Evolutionary conservation across 2,329 filamentous ascomycete species (phyloP), one percentile per base, ranked within the genome.

Genomic region (Cercospora janseana): DNA sequence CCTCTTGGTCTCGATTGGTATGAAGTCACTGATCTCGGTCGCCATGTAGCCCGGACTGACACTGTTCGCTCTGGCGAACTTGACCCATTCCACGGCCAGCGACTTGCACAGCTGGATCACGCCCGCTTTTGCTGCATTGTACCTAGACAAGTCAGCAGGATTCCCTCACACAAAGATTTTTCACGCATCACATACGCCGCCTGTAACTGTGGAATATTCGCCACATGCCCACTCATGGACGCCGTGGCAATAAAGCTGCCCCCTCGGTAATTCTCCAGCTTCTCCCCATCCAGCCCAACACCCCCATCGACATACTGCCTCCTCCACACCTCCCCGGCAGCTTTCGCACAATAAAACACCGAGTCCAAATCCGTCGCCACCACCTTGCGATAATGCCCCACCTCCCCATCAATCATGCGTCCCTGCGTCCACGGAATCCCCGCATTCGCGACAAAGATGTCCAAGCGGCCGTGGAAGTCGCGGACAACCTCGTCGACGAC

Each of bases 401-500:
- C 64, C 4, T 79, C 72, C 18, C 82, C 85, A 54, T 87, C 82
- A 27, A 88, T 74, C 65, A 86, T 81, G 6, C 82, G 66, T 0
- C 85, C 84, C 52, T 87, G 50, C 2, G 79, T 83, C 86, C 86
- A 91, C 0, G 83, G 78, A 46, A 90, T 83, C 44, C 87, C 87
- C 10, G 84, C 83, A 65, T 93, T 92, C 60, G 87, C 87, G 35
- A 91, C 80, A 61, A 92, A 89, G 58, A 89, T 75, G 62, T 91
- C 86, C 60, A 85, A 77, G 69, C 82, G 77, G 66, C 81, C 81
- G 52, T 73, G 66, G 60, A 90, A 90, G 63, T 91, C 87, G 57
- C 75, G 72, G 65, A 83, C 72, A 40, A 84, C 79, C 31, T 79
- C 72, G 56, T 74, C 68, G 60, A 85, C 79, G 46, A 83, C 70